These are phyloP conservation scores for Podaxis pistillaris DNA, from an alignment of 768 basidiomycete genomes.

Conservation along the genomic window DNA sequence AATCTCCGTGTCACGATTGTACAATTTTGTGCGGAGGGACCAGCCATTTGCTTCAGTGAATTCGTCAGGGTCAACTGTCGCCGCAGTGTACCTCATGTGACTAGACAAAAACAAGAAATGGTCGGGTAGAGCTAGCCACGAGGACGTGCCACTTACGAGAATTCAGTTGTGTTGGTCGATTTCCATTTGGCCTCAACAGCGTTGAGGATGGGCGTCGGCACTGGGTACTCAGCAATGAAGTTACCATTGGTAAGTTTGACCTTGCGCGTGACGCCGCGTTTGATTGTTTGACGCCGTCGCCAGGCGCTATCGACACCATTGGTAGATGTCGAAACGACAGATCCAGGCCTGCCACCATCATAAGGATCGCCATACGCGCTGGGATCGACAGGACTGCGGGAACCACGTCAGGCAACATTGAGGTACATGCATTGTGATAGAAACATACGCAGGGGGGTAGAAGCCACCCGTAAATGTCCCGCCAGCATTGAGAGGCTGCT, in stretches of 20 bases:
- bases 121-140: background rate
- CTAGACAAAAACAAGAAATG: constrained; percentile 28
- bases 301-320: constrained; percentile 60
- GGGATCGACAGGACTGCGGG: constrained; percentile 49
- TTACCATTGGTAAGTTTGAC: constrained; percentile 93
- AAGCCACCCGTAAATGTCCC: constrained; percentile 58
- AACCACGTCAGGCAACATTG: constrained; percentile 12
- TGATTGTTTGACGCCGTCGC: constrained; percentile 85
- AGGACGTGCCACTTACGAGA: constrained; percentile 61
- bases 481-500: constrained; percentile 67
- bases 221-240: constrained; percentile 87
- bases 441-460: constrained; percentile 72
- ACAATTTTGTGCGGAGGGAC: constrained; percentile 80
- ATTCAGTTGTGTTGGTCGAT: constrained; percentile 77
- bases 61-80: constrained; percentile 89
- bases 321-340: constrained; percentile 51
- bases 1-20: constrained; percentile 88
- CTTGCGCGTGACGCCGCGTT: constrained; percentile 88
- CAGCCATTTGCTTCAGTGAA: constrained; percentile 79
- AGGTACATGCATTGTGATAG: constrained; percentile 1
- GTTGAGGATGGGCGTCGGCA: constrained; percentile 79
- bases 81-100: constrained; percentile 94
- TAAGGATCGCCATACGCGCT: constrained; percentile 69
- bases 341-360: constrained; percentile 41
- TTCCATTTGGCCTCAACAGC: constrained; percentile 82